These are phyloP conservation scores for Stevia rebaudiana DNA, from an alignment of 140 eudicot genomes.

Conservation along the genomic window DNA sequence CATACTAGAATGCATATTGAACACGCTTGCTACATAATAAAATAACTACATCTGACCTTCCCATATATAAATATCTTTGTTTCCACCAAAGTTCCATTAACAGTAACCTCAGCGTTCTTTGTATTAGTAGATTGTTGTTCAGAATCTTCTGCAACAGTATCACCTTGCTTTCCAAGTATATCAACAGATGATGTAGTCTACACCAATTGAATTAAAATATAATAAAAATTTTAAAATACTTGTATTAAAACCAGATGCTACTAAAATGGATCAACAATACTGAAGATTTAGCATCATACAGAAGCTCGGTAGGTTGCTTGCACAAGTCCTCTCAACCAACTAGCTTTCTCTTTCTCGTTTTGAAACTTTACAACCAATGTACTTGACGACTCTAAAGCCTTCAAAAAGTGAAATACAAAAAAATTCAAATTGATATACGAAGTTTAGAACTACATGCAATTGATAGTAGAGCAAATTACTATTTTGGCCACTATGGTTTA, in stretches of 20 bases:
- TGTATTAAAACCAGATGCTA: conserved; percentile 7
- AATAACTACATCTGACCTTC: conserved; percentile 45
- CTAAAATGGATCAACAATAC: conserved; percentile 6
- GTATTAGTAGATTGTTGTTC: conserved; percentile 39
- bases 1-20: conserved; percentile 1
- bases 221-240: conserved; percentile 17
- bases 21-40: background rate
- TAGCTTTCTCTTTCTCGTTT: conserved; percentile 63
- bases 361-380: conserved; percentile 66
- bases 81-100: conserved; percentile 73
- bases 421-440: background rate
- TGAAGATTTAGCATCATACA: conserved; percentile 38
- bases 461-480: no score
- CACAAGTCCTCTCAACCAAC: conserved; percentile 79
- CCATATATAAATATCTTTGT: conserved; percentile 62
- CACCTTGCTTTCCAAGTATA: conserved; percentile 57
- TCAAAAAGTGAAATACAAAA: conserved; percentile 10
- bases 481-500: no score
- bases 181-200: conserved; percentile 76
- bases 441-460: conserved; percentile 3
- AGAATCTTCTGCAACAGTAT: conserved; percentile 26
- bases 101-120: conserved; percentile 64
- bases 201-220: conserved; percentile 8
- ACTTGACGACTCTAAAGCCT: conserved; percentile 89
- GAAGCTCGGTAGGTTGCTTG: conserved; percentile 95